Evolutionary conservation across 176 grass and related monocot genomes (phyloP).

Genomic region (Elymus sibiricus): DNA sequence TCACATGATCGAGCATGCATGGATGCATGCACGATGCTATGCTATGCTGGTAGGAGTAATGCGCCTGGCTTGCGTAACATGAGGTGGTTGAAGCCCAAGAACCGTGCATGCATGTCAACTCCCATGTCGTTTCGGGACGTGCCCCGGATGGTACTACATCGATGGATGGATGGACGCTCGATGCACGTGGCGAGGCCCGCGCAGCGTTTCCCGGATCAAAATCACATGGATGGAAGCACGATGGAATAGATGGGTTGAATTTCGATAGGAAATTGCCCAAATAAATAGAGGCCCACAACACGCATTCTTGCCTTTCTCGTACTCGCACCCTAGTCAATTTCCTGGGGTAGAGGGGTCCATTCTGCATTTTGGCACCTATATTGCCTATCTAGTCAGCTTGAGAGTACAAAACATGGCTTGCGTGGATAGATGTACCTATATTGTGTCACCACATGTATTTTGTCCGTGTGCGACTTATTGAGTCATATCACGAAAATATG

Average conservation of each 20-base stretch:
- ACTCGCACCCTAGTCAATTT: not conserved
- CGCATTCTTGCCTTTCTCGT: slow-evolving; percentile 1
- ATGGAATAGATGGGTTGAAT: not conserved
- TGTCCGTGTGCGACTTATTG: too few relatives aligned
- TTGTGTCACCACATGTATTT: too few relatives aligned
- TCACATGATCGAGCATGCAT: not conserved
- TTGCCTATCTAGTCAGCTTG: not conserved
- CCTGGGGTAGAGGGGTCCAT: not conserved
- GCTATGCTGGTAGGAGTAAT: not conserved
- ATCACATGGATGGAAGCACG: not conserved
- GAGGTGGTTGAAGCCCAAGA: not conserved
- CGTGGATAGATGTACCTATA: too few relatives aligned
- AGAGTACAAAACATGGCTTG: not conserved
- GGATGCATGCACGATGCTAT: not conserved
- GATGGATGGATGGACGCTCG: too few relatives aligned
- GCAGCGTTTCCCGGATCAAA: not conserved
- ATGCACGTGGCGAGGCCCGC: too few relatives aligned
- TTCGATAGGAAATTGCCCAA: not conserved
- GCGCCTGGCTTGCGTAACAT: not conserved
- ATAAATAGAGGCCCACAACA: not conserved
- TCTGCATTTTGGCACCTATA: not conserved
- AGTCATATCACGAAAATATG: too few relatives aligned
- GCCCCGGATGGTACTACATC: too few relatives aligned
- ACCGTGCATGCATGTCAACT: not conserved
- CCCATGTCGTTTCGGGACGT: too few relatives aligned